Conservation (phyloP, 305 asterid species). For the Fraxinus sp. region DNA sequence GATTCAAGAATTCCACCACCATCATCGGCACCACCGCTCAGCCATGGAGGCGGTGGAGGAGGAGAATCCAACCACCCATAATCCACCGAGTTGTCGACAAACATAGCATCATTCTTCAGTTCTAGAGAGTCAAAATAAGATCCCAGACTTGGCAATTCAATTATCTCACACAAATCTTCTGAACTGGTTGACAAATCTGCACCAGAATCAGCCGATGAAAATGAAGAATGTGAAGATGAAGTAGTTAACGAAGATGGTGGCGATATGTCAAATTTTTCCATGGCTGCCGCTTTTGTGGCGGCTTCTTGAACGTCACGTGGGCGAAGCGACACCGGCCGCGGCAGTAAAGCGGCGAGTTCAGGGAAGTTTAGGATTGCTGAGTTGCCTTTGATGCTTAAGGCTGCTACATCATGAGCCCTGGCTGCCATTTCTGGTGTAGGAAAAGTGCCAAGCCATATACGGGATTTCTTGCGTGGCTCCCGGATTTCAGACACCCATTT, state of each 20-base stretch:
- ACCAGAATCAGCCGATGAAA: neutral
- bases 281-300: constrained; percentile 8
- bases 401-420: constrained; percentile 16
- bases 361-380: constrained; percentile 9
- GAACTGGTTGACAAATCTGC: neutral
- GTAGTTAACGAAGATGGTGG: neutral
- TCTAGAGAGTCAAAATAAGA: neutral
- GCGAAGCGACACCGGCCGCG: constrained; percentile 11
- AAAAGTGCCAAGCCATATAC: constrained; percentile 16
- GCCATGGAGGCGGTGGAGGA: neutral
- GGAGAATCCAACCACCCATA: constrained; percentile 15
- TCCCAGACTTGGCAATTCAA: constrained; percentile 8
- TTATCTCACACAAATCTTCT: constrained; percentile 5
- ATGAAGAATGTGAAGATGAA: neutral
- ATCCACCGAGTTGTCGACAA: constrained; percentile 1
- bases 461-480: constrained; percentile 15
- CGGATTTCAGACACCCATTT: constrained; percentile 18
- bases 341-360: neutral
- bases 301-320: constrained; percentile 16
- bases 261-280: neutral
- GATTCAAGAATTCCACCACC: neutral
- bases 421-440: constrained; percentile 15
- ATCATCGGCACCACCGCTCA: neutral
- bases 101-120: constrained; percentile 1
- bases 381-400: constrained; percentile 15